Evolutionary conservation across 352 stramenopile species (phyloP).

Genomic region (Aphanomyces cochlioides): DNA sequence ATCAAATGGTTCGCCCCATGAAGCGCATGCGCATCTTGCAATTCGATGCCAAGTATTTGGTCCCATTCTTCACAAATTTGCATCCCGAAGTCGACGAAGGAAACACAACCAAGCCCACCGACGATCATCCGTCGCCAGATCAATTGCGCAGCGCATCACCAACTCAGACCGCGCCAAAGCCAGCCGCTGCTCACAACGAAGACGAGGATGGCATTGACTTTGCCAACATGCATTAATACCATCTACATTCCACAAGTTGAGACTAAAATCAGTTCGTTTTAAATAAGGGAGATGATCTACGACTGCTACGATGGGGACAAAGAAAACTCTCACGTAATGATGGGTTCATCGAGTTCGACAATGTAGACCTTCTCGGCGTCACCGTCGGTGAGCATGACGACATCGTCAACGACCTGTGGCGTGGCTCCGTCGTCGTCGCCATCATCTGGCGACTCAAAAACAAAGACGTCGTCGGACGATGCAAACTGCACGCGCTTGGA

Average conservation of each 20-base stretch:
- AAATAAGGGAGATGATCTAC: neutral
- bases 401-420: neutral
- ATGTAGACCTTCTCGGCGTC: slow-evolving; percentile 5
- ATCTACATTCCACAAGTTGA: neutral
- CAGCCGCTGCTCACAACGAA: slow-evolving; percentile 13
- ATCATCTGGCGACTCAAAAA: slow-evolving; percentile 22
- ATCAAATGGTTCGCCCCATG: slow-evolving; percentile 74
- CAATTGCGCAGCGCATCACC: slow-evolving; percentile 6
- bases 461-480: neutral
- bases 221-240: slow-evolving; percentile 24
- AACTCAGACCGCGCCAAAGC: neutral
- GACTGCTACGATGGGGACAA: no score
- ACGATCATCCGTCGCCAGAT: neutral
- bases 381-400: neutral
- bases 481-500: slow-evolving; percentile 25
- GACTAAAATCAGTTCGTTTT: neutral
- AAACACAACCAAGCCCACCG: neutral
- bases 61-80: slow-evolving; percentile 73
- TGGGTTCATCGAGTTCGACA: slow-evolving; percentile 13
- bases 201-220: slow-evolving; percentile 31
- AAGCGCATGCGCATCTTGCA: slow-evolving; percentile 77
- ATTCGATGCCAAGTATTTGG: slow-evolving; percentile 85
- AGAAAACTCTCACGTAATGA: no score
- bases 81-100: slow-evolving; percentile 47
- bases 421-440: neutral